Percentiles rank a stretch among this genome's conserved stretches.
These are phyloP conservation scores for Neurospora terricola DNA, from an alignment of 495 filamentous ascomycete species.

Conservation along the genomic window DNA sequence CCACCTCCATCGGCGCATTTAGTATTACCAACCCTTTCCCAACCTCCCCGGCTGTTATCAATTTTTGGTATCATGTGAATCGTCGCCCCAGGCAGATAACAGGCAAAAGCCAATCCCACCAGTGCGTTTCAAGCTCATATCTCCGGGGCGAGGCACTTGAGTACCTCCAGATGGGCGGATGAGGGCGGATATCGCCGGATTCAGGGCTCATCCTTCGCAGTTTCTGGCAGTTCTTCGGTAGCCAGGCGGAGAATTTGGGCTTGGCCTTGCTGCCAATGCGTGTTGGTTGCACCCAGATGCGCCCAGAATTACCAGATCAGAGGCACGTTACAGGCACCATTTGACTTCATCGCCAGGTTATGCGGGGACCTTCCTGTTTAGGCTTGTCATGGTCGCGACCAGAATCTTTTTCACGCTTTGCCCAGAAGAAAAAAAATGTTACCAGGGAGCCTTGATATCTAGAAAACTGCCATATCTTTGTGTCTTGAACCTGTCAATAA, in stretches of 20 bases:
- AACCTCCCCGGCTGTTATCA: background rate
- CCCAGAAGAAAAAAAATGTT: background rate
- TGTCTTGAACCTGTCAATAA: background rate
- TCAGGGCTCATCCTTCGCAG: background rate
- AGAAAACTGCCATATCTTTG: background rate
- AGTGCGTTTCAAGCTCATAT: background rate
- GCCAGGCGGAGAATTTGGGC: background rate
- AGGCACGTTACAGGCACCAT: background rate
- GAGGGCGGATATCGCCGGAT: background rate
- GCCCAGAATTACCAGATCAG: background rate
- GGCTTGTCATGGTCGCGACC: background rate
- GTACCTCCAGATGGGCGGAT: background rate
- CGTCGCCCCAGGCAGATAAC: background rate
- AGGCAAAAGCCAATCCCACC: background rate
- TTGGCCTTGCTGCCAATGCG: background rate
- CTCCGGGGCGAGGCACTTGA: background rate
- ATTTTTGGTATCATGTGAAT: background rate
- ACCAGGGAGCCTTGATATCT: background rate
- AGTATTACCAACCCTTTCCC: background rate
- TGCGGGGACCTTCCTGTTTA: conserved; percentile 10
- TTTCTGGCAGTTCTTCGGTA: background rate
- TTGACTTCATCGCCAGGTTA: background rate
- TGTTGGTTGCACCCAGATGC: background rate
- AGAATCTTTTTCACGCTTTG: background rate
- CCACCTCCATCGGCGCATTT: background rate